Evolutionary conservation across 169 alveolate species (phyloP).

Genomic region (Plasmodium malariae): DNA sequence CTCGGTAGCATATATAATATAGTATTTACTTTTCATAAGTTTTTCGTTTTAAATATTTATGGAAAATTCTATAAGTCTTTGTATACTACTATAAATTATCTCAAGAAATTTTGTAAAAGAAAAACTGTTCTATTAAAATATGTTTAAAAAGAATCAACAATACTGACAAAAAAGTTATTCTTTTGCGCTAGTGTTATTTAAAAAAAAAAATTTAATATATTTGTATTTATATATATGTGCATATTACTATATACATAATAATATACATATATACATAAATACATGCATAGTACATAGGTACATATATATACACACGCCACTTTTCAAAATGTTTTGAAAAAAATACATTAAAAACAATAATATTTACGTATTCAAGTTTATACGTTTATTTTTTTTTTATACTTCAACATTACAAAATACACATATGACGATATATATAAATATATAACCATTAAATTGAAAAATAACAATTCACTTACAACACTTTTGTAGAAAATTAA

Average conservation of each 20-base stretch:
- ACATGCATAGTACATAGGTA: conserved; percentile 14
- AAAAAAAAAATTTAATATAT: not conserved
- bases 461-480: conserved; percentile 5
- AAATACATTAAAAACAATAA: not conserved
- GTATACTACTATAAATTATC: too few species aligned
- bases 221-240: not conserved
- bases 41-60: too few species aligned
- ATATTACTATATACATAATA: too few species aligned
- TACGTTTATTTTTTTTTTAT: not conserved
- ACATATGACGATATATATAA: not conserved
- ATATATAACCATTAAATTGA: conserved; percentile 14
- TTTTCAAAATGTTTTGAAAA: not conserved
- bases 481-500: conserved; percentile 8
- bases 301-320: not conserved
- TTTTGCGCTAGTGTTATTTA: conserved; percentile 13
- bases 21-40: too few species aligned
- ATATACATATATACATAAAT: conserved; percentile 5
- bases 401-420: not conserved
- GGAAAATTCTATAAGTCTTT: not conserved
- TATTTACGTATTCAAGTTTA: not conserved
- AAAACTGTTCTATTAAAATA: conserved; percentile 6
- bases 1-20: too few species aligned
- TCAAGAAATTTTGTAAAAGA: not conserved
- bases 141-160: conserved; percentile 15
- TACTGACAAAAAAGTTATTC: conserved; percentile 27